phyloP scores from a whole-genome alignment of 192 early-diverging fungal genomes.

The Umbelopsis sp. region DNA sequence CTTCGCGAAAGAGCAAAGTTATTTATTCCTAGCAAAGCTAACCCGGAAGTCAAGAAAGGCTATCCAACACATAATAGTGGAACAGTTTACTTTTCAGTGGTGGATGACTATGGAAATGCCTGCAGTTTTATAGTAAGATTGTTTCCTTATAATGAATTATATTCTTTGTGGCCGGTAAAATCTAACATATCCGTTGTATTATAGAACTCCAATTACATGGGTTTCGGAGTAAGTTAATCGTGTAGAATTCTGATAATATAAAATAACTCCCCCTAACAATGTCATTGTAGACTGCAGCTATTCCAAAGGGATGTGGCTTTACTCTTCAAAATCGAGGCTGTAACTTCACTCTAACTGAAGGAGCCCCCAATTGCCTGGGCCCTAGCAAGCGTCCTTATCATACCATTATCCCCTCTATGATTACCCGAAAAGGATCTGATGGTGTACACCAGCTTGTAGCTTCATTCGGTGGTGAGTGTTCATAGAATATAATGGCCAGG shows the following conservation, averaged over 20 bases:
- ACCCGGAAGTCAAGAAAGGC: constrained; percentile 53
- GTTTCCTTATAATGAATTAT: background rate
- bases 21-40: constrained; percentile 52
- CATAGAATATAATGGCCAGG: background rate
- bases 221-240: constrained; percentile 54
- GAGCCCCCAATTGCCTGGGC: constrained; percentile 64
- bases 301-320: constrained; percentile 65
- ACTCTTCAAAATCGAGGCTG: constrained; percentile 69
- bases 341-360: constrained; percentile 62
- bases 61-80: constrained; percentile 63
- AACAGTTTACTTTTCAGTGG: constrained; percentile 78
- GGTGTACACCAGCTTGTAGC: constrained; percentile 36
- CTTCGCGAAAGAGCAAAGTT: constrained; percentile 54
- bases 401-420: constrained; percentile 78
- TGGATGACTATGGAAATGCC: constrained; percentile 77
- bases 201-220: constrained; percentile 53
- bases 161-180: background rate
- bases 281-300: constrained; percentile 40
- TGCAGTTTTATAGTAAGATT: constrained; percentile 72
- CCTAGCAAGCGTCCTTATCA: constrained; percentile 76
- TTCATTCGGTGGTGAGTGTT: constrained; percentile 47
- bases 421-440: constrained; percentile 41
- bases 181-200: too few species aligned
- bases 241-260: background rate
- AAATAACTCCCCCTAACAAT: too few species aligned